Conservation (phyloP, 805 yeast genomes). For the Saturnispora sanitii region DNA sequence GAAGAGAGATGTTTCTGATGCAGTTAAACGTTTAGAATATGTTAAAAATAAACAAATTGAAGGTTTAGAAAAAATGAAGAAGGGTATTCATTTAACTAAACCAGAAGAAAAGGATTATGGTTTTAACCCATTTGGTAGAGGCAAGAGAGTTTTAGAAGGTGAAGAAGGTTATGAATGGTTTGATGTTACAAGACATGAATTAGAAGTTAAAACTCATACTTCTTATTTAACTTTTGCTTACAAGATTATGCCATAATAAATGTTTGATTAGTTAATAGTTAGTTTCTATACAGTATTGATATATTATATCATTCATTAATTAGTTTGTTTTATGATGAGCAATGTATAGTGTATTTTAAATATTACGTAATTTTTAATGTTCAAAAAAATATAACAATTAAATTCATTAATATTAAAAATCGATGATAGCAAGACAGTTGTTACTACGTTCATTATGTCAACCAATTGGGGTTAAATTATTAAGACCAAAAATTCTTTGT, state of each 20-base stretch:
- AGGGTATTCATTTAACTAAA: conserved; percentile 12
- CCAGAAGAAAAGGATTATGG: conserved; percentile 33
- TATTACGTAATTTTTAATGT: too few relatives aligned
- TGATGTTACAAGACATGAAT: conserved; percentile 72
- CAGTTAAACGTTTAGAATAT: conserved; percentile 68
- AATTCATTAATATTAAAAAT: too few relatives aligned
- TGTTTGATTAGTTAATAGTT: background rate
- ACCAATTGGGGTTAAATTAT: too few relatives aligned
- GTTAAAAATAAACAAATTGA: conserved; percentile 62
- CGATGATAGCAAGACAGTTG: too few relatives aligned
- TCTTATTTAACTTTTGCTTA: conserved; percentile 88
- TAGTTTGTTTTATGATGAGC: background rate
- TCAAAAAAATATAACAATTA: too few relatives aligned
- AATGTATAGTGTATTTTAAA: too few relatives aligned
- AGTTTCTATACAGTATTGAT: background rate
- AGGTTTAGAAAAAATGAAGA: conserved; percentile 42
- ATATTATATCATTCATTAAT: background rate
- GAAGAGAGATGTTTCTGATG: conserved; percentile 75
- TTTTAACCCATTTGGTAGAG: conserved; percentile 90
- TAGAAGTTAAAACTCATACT: conserved; percentile 87
- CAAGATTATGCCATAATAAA: conserved; percentile 15
- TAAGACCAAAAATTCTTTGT: background rate
- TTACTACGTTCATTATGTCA: too few relatives aligned
- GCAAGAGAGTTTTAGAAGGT: conserved; percentile 78
- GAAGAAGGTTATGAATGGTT: conserved; percentile 73